These are phyloP conservation scores for Colletotrichum caudatum DNA, from an alignment of 2,329 filamentous ascomycete species.

Conservation along the genomic window DNA sequence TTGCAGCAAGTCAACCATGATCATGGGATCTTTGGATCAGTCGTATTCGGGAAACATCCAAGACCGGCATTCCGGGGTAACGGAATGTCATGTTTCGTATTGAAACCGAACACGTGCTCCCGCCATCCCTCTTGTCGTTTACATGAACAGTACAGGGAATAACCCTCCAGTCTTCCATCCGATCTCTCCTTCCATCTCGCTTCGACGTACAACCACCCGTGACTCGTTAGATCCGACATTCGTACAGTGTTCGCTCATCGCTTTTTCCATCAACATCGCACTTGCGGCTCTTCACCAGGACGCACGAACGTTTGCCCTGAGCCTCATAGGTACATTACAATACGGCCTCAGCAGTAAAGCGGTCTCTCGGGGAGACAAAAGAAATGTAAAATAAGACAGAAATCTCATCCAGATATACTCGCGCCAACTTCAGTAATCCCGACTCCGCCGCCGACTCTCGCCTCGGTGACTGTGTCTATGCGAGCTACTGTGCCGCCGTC, in stretches of 20 bases:
- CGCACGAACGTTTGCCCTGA: not conserved
- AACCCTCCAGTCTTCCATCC: slow-evolving; percentile 25
- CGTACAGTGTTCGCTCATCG: slow-evolving; percentile 15
- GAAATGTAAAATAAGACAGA: not conserved
- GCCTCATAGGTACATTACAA: slow-evolving; percentile 9
- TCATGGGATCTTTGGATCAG: slow-evolving; percentile 2
- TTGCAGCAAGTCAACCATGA: slow-evolving; percentile 1
- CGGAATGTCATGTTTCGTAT: slow-evolving; percentile 25
- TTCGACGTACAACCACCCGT: slow-evolving; percentile 11
- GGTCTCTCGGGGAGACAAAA: not conserved
- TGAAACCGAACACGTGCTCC: slow-evolving; percentile 33
- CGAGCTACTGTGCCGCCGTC: slow-evolving; percentile 44
- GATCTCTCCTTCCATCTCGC: slow-evolving; percentile 8
- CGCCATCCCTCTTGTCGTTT: slow-evolving; percentile 1
- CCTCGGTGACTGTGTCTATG: slow-evolving; percentile 28
- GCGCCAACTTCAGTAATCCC: slow-evolving; percentile 29
- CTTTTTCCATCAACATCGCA: not conserved
- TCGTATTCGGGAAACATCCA: slow-evolving; percentile 34
- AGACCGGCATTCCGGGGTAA: slow-evolving; percentile 2
- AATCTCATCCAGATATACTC: not conserved
- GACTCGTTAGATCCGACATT: not conserved
- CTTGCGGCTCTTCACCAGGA: not conserved
- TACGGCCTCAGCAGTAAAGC: not conserved
- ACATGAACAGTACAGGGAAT: slow-evolving; percentile 6
- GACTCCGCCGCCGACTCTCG: slow-evolving; percentile 34